A percentile compares a stretch with the other conserved stretches of the same genome.
Evolutionary conservation across 768 basidiomycete species (phyloP).

Genomic region (Pleurotus salmoneostramineus): DNA sequence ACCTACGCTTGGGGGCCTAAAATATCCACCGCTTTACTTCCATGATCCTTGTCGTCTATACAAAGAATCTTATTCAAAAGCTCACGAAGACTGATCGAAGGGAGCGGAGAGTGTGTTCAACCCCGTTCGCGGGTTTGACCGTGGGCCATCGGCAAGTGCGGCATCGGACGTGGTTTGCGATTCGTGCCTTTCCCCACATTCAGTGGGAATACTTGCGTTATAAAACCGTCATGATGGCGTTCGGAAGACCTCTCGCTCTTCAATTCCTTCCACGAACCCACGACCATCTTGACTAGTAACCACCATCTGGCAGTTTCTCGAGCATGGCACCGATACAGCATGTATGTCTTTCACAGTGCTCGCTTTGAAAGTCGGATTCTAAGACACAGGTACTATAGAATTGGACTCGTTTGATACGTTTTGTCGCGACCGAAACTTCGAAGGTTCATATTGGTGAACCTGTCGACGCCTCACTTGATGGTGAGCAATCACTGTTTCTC

Average conservation of each 20-base stretch:
- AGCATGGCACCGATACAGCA: conserved; percentile 58
- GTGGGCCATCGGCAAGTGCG: background rate
- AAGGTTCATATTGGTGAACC: conserved; percentile 78
- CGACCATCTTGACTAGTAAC: no score
- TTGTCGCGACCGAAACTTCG: conserved; percentile 71
- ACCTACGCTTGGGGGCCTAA: no score
- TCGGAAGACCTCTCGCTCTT: background rate
- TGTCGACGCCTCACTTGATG: conserved; percentile 60
- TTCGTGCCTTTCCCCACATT: background rate
- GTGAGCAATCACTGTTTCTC: conserved; percentile 27
- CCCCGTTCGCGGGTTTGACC: background rate
- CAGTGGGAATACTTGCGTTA: background rate
- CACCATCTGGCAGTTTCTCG: conserved; percentile 6
- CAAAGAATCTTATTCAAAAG: no score
- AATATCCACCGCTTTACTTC: no score
- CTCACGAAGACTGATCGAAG: no score
- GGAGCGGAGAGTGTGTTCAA: no score
- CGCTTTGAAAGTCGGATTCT: no score
- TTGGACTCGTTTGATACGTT: conserved; percentile 83
- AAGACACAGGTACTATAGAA: conserved; percentile 29
- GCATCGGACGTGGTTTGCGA: background rate
- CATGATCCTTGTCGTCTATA: no score
- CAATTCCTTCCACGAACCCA: no score
- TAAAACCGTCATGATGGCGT: background rate
- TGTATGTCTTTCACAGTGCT: conserved; percentile 35